phyloP scores from a whole-genome alignment of 345 rosid species.

The Excoecaria agallocha region DNA sequence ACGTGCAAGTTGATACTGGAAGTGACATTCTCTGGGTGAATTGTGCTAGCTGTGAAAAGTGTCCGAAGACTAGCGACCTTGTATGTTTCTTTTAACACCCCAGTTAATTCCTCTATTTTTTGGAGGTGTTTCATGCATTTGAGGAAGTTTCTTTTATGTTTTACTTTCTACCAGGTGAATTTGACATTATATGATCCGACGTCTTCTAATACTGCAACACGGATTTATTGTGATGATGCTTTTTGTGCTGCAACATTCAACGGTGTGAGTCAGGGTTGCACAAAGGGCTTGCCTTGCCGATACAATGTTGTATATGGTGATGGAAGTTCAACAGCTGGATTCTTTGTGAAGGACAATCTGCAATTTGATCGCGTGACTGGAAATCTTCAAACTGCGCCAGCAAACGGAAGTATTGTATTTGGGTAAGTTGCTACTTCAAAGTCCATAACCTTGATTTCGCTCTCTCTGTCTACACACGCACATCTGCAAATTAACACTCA shows the following conservation, averaged over 20 bases:
- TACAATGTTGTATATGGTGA: slow-evolving; percentile 75
- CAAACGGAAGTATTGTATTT: slow-evolving; percentile 53
- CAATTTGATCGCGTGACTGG: slow-evolving; percentile 52
- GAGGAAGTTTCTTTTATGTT: not conserved
- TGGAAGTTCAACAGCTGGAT: slow-evolving; percentile 72
- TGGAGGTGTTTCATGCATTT: not conserved
- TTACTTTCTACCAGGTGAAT: slow-evolving; percentile 41
- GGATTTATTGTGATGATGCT: slow-evolving; percentile 51
- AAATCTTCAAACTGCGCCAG: slow-evolving; percentile 41
- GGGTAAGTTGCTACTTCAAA: slow-evolving; percentile 48
- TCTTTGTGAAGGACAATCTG: slow-evolving; percentile 56
- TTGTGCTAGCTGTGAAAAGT: slow-evolving; percentile 57
- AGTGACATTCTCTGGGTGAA: slow-evolving; percentile 94
- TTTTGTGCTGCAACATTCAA: slow-evolving; percentile 51
- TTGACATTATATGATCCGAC: slow-evolving; percentile 53
- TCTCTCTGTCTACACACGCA: too few relatives aligned
- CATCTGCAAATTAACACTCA: not conserved
- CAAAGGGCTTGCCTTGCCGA: slow-evolving; percentile 41
- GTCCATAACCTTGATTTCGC: too few relatives aligned
- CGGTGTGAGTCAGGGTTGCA: slow-evolving; percentile 50
- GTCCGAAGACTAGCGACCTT: slow-evolving; percentile 68
- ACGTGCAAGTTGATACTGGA: slow-evolving; percentile 92
- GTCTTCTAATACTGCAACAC: slow-evolving; percentile 42
- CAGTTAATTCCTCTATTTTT: not conserved
- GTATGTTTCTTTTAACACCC: slow-evolving; percentile 40